Conservation (phyloP, 345 rosid genomes). For the Conringia planisiliqua region DNA sequence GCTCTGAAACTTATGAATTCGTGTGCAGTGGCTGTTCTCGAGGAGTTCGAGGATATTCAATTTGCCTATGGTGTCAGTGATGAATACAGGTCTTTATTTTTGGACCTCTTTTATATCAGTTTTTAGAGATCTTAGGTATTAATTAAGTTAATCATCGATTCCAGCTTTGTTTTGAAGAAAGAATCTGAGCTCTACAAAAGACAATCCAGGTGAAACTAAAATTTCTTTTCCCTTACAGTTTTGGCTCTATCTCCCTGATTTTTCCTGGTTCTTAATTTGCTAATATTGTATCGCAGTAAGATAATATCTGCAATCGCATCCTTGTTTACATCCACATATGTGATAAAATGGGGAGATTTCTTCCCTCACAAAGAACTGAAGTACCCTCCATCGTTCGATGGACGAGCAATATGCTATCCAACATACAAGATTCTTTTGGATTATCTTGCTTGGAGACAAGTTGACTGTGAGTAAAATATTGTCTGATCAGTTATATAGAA, state of each 20-base stretch:
- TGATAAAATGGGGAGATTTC: constrained; percentile 70
- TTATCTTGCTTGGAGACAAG: constrained; percentile 96
- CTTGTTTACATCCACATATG: constrained; percentile 66
- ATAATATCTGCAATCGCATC: constrained; percentile 64
- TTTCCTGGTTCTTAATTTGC: background rate
- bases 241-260: background rate
- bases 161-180: constrained; percentile 77
- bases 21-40: constrained; percentile 67
- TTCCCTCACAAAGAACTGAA: constrained; percentile 58
- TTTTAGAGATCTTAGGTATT: background rate
- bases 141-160: constrained; percentile 20
- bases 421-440: constrained; percentile 67
- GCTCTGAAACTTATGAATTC: constrained; percentile 91
- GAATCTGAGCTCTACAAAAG: constrained; percentile 57
- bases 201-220: constrained; percentile 52
- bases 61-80: constrained; percentile 92
- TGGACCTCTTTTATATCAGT: background rate
- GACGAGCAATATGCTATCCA: constrained; percentile 87
- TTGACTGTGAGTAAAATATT: constrained; percentile 73
- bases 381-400: constrained; percentile 81
- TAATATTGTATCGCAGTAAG: constrained; percentile 41
- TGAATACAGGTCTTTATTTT: constrained; percentile 66
- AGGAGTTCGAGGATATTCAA: constrained; percentile 63
- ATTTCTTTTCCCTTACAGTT: background rate
- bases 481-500: background rate